A percentile compares a stretch with the other conserved stretches of the same genome.
These are phyloP conservation scores for Microcos paniculata DNA, from an alignment of 345 rosid species.

Conservation along the genomic window DNA sequence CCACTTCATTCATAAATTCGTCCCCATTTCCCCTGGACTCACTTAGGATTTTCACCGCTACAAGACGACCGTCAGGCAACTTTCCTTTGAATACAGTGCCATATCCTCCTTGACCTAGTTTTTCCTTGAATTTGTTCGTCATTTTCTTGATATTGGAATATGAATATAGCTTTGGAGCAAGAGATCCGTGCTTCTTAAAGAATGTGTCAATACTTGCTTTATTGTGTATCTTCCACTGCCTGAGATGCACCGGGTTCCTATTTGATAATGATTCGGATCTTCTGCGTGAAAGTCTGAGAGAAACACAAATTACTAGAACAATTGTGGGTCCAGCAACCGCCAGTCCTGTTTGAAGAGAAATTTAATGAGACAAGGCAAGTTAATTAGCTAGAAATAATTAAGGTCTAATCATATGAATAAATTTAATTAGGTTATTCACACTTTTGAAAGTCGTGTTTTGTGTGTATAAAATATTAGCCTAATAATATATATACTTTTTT, in stretches of 20 bases:
- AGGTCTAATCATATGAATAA: too few species aligned
- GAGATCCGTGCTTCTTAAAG: slow-evolving; percentile 1
- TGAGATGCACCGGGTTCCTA: background rate
- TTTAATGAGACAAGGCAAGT: too few species aligned
- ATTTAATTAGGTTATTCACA: too few species aligned
- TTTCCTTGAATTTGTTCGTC: slow-evolving; percentile 29
- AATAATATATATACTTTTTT: too few species aligned
- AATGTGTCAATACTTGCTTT: slow-evolving; percentile 7
- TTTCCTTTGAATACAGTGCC: slow-evolving; percentile 34
- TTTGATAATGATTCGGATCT: background rate
- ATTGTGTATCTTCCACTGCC: background rate
- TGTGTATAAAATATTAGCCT: too few species aligned
- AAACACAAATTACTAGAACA: too few species aligned
- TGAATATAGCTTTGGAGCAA: slow-evolving; percentile 12
- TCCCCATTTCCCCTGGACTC: background rate
- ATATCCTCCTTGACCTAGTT: slow-evolving; percentile 37
- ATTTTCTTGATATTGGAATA: slow-evolving; percentile 27
- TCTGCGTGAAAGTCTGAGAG: too few species aligned
- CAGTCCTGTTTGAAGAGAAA: too few species aligned
- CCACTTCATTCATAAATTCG: slow-evolving; percentile 25
- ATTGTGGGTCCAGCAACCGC: too few species aligned
- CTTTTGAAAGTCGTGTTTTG: too few species aligned
- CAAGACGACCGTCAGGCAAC: slow-evolving; percentile 20
- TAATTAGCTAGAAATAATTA: too few species aligned
- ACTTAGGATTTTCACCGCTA: slow-evolving; percentile 28